phyloP scores from a whole-genome alignment of 2,329 filamentous ascomycete species.

The Elsinoe batatas region DNA sequence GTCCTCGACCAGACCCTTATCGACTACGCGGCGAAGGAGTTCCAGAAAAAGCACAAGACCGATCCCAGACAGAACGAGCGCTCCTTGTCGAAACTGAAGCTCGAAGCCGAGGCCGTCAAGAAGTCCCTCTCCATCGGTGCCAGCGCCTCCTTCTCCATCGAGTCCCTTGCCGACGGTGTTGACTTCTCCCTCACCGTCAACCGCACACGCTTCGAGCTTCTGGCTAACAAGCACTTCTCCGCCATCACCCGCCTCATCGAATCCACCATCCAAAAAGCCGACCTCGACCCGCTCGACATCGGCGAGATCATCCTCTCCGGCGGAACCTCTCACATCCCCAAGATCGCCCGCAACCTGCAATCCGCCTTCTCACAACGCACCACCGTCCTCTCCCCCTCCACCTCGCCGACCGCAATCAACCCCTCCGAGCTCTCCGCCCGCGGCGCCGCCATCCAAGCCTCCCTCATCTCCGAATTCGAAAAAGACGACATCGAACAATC shows the following conservation, averaged over 20 bases:
- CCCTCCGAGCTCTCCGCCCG: slow-evolving; percentile 82
- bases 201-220: slow-evolving; percentile 82
- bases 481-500: slow-evolving; percentile 89
- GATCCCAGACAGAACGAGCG: slow-evolving; percentile 76
- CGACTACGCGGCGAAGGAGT: slow-evolving; percentile 97
- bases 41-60: slow-evolving; percentile 88
- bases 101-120: slow-evolving; percentile 85
- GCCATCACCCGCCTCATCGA: slow-evolving; percentile 81
- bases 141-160: slow-evolving; percentile 85
- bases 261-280: slow-evolving; percentile 81
- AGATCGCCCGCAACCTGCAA: slow-evolving; percentile 73
- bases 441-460: slow-evolving; percentile 91
- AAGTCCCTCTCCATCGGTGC: slow-evolving; percentile 80
- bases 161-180: slow-evolving; percentile 77
- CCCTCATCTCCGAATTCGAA: slow-evolving; percentile 89
- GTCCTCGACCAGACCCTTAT: slow-evolving; percentile 84
- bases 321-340: slow-evolving; percentile 85
- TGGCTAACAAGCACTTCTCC: slow-evolving; percentile 75
- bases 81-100: slow-evolving; percentile 81
- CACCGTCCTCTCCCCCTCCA: slow-evolving; percentile 71
- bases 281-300: slow-evolving; percentile 81
- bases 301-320: slow-evolving; percentile 91
- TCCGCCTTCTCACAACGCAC: slow-evolving; percentile 74
- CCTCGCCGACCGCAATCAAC: slow-evolving; percentile 69
- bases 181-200: slow-evolving; percentile 92